A percentile compares a stretch with the other conserved stretches of the same genome.
Conservation (phyloP, 805 yeast species). For the Pichia sporocuriosa region DNA sequence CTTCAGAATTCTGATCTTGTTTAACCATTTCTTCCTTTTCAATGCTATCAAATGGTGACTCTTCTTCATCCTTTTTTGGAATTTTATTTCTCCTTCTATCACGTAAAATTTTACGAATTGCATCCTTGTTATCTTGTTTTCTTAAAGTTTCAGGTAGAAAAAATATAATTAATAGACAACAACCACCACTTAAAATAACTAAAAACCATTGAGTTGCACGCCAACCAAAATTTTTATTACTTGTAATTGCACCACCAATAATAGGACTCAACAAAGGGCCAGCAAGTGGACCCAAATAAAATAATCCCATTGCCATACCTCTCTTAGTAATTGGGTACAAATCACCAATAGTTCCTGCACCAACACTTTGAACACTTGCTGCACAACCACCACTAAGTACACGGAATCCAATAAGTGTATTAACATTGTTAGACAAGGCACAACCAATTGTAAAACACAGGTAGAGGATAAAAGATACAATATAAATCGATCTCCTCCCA, state of each 20-base stretch:
- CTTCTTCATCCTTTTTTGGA: constrained; percentile 14
- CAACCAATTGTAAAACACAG: constrained; percentile 66
- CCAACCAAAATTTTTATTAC: constrained; percentile 65
- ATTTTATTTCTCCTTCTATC: constrained; percentile 26
- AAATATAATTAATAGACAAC: constrained; percentile 42
- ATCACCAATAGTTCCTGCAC: constrained; percentile 84
- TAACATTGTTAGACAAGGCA: constrained; percentile 55
- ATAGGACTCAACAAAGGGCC: constrained; percentile 81
- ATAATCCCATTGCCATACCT: constrained; percentile 75
- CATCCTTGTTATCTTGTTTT: constrained; percentile 51
- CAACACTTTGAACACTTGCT: constrained; percentile 82
- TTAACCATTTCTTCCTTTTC: background rate
- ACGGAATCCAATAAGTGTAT: constrained; percentile 59
- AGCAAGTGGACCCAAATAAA: constrained; percentile 71
- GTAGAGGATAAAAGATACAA: constrained; percentile 58
- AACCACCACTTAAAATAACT: constrained; percentile 57
- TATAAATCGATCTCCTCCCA: constrained; percentile 71
- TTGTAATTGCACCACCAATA: constrained; percentile 65
- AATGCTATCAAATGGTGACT: background rate
- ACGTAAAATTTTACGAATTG: constrained; percentile 40
- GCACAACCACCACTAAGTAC: constrained; percentile 73
- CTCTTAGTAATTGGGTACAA: constrained; percentile 58
- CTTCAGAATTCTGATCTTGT: background rate
- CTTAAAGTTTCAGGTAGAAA: constrained; percentile 77
- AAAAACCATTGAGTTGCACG: constrained; percentile 84